Evolutionary conservation across 2,329 filamentous ascomycete genomes (phyloP).

Genomic region (Falciphora oryzae): DNA sequence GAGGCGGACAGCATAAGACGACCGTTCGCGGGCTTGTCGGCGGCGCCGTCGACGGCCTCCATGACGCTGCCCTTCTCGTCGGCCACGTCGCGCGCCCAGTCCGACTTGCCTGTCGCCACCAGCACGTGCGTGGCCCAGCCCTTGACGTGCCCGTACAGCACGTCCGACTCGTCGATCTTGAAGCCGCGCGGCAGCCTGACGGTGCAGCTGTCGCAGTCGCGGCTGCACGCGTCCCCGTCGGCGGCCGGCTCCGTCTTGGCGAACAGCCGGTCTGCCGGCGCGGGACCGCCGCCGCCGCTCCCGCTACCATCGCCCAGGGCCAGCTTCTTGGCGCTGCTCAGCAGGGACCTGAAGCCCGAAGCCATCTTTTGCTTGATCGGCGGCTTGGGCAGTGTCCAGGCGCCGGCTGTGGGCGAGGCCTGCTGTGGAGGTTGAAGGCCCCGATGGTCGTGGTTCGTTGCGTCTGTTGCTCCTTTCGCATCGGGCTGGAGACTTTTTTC

Average conservation of each 20-base stretch:
- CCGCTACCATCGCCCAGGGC: conserved; percentile 19
- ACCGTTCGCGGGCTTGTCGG: conserved; percentile 58
- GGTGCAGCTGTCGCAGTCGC: conserved; percentile 78
- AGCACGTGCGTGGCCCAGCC: conserved; percentile 86
- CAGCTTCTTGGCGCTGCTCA: conserved; percentile 32
- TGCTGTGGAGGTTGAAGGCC: too few relatives aligned
- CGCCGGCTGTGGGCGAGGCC: too few relatives aligned
- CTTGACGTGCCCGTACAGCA: conserved; percentile 78
- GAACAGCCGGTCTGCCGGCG: conserved; percentile 53
- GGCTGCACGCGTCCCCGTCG: conserved; percentile 84
- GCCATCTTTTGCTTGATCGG: conserved; percentile 31
- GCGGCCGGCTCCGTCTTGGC: conserved; percentile 64
- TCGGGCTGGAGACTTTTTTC: too few relatives aligned
- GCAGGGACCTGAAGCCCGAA: conserved; percentile 34
- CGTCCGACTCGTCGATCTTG: conserved; percentile 70
- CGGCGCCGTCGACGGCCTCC: conserved; percentile 58
- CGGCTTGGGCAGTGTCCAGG: conserved; percentile 8
- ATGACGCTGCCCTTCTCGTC: conserved; percentile 85
- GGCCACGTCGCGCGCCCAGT: conserved; percentile 86
- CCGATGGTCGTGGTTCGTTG: too few relatives aligned
- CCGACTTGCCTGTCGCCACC: conserved; percentile 90
- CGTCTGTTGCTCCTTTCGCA: too few relatives aligned
- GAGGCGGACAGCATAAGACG: conserved; percentile 86
- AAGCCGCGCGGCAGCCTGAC: conserved; percentile 67
- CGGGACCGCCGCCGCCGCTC: neutral